phyloP scores from a whole-genome alignment of 2,329 filamentous ascomycete species.

The Cucurbitaria berberidis region DNA sequence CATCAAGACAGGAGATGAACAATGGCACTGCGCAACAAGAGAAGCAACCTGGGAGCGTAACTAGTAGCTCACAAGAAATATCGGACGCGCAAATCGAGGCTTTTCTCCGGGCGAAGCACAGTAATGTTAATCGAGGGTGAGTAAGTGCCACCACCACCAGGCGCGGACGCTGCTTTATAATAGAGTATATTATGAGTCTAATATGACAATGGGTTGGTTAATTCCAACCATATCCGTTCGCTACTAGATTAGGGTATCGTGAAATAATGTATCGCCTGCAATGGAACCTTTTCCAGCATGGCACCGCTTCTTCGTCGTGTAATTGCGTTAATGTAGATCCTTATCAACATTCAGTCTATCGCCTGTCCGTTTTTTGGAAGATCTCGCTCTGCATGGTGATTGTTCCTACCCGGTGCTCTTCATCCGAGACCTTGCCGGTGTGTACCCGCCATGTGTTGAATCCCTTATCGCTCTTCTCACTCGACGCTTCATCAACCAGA shows the following conservation, averaged over 20 bases:
- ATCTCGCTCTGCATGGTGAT: constrained; percentile 40
- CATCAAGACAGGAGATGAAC: background rate
- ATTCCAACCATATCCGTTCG: background rate
- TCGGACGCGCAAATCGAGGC: constrained; percentile 27
- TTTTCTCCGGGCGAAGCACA: constrained; percentile 29
- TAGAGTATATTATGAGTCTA: background rate
- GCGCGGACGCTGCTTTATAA: background rate
- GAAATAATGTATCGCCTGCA: constrained; percentile 4
- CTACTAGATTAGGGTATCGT: constrained; percentile 8
- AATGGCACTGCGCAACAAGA: background rate
- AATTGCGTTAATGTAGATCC: background rate
- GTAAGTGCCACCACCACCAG: background rate
- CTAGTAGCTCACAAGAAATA: background rate
- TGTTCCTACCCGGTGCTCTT: constrained; percentile 24
- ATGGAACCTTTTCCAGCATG: background rate
- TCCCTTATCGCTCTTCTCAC: constrained; percentile 30
- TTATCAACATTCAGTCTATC: background rate
- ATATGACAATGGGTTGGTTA: background rate
- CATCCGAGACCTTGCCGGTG: constrained; percentile 35
- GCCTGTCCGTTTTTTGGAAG: constrained; percentile 24
- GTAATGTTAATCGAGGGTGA: constrained; percentile 9
- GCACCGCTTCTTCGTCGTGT: background rate
- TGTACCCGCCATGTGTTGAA: constrained; percentile 41
- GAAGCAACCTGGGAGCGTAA: background rate
- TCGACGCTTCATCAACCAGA: constrained; percentile 19